Base-by-base conservation (phyloP, 306 rosid genomes). In the Cucurbita maxima region DNA sequence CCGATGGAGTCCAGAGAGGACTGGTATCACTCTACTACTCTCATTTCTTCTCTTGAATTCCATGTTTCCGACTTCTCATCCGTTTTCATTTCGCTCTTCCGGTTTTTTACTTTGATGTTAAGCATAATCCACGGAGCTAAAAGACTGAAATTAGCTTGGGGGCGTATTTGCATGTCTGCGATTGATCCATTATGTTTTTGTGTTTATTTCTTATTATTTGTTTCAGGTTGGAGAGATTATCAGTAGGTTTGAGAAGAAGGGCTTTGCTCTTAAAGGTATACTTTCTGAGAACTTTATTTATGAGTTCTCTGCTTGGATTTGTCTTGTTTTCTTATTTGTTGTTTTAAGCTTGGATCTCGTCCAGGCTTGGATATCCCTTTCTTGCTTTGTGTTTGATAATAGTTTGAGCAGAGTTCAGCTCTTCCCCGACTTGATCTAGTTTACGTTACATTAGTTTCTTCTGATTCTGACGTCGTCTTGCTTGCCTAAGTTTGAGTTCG, bases 221-320 rank as follows among this genome's bases (percentile, higher is more conserved):
- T 60, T 80, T 75, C 84, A 93, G 97, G 79, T 94, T 80, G 95
- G 98, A 75, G 92, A 89, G 80, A 82, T 94, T 58, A 87, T 94
- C 75, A 76, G 92, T 88, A 89, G 96, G 82, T 90, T 94, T 83
- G 97, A 94, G 91, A 87, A 90, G 89, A 94, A 90, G 82, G 98
- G 98, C 8, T 90, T 94, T 83, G 77, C 72, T 75, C 72, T 94
- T 82, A 90, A 82, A 87, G 98, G 97, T 94, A 80, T 13, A 41
- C 22, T 22, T 7, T 11, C 6, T 58, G 8, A 43, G 18, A 10
- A n/a, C 14, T 18, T 19, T 41, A 10, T 10, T 11, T n/a, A 10
- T 5, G 55, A 66, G 1, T 22, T 43, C 22, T 22, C 8, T 34
- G 13, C 9, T 58, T 34, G 0, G 11, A 41, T 30, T 4, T 12